Evolutionary conservation across 2,329 filamentous ascomycete species (phyloP), one percentile per base, ranked within the genome.

Genomic region (Epicoccum nigrum): DNA sequence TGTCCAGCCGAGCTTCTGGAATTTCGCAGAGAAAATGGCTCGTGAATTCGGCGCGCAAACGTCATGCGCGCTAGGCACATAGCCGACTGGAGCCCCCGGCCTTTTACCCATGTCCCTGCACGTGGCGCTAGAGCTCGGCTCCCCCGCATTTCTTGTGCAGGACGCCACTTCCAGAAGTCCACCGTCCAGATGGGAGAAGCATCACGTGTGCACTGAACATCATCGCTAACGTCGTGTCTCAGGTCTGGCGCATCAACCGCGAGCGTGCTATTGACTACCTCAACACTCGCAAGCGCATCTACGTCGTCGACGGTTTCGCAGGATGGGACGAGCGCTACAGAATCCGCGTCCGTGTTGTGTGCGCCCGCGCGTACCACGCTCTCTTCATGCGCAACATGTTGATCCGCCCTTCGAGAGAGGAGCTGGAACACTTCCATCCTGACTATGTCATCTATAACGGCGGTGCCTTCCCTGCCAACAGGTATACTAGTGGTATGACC

Each of bases 301-400:
- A 99, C 77, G 94, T 99, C 62, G 84, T 99, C 63, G 94, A 99
- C 76, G 94, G 94, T 62, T 99, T 88, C 74, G 94, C 94, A 64
- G 94, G 94, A 76, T 99, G 94, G 94, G 94, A 99, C 69, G 88
- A 95, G 82, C 92, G 94, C 77, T 99, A 99, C 83, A 86, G 92
- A 64, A 97, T 99, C 80, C 90, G 87, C 70, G 94, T 99, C 69
- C 92, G 94, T 72, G 93, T 99, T 61, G 92, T 99, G 73, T 99
- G 94, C 81, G 94, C 94, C 64, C 92, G 94, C 74, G 94, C 94
- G 77, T 99, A 99, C 84, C 94, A 99, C 84, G 94, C 94, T 58
- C 86, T 99, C 62, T 99, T 99, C 86, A 99, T 99, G 94, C 90
- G 92, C 74, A 99, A 99, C 84, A 99, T 99, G 94, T 89, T 99